Base-by-base conservation (phyloP, 2,329 filamentous ascomycete species). In the Talaromyces sp. region DNA sequence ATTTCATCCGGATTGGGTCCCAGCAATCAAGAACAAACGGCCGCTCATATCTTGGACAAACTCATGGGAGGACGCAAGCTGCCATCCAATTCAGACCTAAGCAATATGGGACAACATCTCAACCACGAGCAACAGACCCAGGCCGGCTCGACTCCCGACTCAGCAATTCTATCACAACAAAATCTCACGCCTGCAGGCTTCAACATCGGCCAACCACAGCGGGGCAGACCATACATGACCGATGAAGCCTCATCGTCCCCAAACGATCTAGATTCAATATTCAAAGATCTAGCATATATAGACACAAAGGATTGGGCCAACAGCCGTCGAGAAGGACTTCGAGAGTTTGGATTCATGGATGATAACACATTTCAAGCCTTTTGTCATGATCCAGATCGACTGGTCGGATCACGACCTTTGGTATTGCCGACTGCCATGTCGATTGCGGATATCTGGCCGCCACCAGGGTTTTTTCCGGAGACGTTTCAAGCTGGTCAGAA, bases 301-400 rank as follows among this genome's bases (percentile, higher is more conserved):
- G 75, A 77, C 58, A 77, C 74, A 5, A 77, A 72, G 25, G 74
- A 77, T 56, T 77, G 75, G 75, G 67, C 73, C 1, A 71, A 63
- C 31, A 75, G 68, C 57, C 72, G 75, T 50, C 71, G 75, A 61
- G 72, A 74, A 22, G 72, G 70, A 0, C 63, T 77, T 31, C 75
- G 71, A 57, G 75, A 77, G 40, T 77, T 77, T 60, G 75, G 75
- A 0, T 77, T 77, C 51, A 61, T 73, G n/a, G 75, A 77, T 40
- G 73, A 76, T 50, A 71, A 63, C 19, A 76, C 75, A 2, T 77
- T 77, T 56, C 72, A 76, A 56, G 74, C 72, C 5, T 77, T 77
- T 56, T 77, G 75, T 31, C 73, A 77, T 61, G 75, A 77, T 56
- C 75, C 75, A 3, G 74, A 77, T 60, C 72, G 75, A 31, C 61